Percentiles rank a stretch among this genome's conserved stretches.
These are phyloP conservation scores for Diaporthe longicolla DNA, from an alignment of 2,329 filamentous ascomycete genomes.

Conservation along the genomic window DNA sequence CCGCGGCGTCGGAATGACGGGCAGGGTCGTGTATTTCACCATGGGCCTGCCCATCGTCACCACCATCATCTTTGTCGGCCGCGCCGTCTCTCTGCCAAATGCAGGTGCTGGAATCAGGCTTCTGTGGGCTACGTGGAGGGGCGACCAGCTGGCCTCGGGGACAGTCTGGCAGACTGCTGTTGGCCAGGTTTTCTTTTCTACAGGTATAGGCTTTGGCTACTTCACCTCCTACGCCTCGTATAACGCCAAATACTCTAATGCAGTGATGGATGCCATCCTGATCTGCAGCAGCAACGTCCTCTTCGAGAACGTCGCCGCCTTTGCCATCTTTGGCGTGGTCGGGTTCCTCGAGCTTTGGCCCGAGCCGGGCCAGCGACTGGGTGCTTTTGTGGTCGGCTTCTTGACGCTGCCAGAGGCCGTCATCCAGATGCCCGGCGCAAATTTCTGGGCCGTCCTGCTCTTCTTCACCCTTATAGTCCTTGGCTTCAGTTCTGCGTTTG, in stretches of 20 bases:
- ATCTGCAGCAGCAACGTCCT: slow-evolving; percentile 69
- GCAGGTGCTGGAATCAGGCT: slow-evolving; percentile 66
- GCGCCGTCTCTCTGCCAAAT: slow-evolving; percentile 67
- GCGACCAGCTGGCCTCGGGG: slow-evolving; percentile 63
- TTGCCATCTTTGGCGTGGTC: slow-evolving; percentile 68
- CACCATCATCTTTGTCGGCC: slow-evolving; percentile 69
- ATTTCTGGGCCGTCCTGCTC: slow-evolving; percentile 70
- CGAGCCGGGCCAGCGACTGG: slow-evolving; percentile 57
- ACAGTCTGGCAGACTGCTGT: slow-evolving; percentile 72
- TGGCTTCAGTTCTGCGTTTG: slow-evolving; percentile 71
- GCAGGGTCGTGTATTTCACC: slow-evolving; percentile 73
- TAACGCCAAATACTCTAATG: slow-evolving; percentile 70
- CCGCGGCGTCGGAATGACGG: slow-evolving; percentile 69
- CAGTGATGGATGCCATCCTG: slow-evolving; percentile 70
- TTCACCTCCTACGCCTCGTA: slow-evolving; percentile 72
- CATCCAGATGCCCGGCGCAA: slow-evolving; percentile 68
- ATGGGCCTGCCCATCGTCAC: slow-evolving; percentile 72
- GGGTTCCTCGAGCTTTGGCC: slow-evolving; percentile 59
- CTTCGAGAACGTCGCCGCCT: slow-evolving; percentile 68
- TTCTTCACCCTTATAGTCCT: slow-evolving; percentile 72
- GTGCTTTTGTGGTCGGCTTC: slow-evolving; percentile 71
- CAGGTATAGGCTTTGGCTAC: slow-evolving; percentile 71
- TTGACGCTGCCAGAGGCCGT: slow-evolving; percentile 70
- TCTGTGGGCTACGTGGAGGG: slow-evolving; percentile 61
- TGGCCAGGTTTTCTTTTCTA: slow-evolving; percentile 73